A percentile compares a stretch with the other conserved stretches of the same genome.
These are phyloP conservation scores for Fomitopsis betulina DNA, from an alignment of 1,284 basidiomycete species.

Conservation along the genomic window DNA sequence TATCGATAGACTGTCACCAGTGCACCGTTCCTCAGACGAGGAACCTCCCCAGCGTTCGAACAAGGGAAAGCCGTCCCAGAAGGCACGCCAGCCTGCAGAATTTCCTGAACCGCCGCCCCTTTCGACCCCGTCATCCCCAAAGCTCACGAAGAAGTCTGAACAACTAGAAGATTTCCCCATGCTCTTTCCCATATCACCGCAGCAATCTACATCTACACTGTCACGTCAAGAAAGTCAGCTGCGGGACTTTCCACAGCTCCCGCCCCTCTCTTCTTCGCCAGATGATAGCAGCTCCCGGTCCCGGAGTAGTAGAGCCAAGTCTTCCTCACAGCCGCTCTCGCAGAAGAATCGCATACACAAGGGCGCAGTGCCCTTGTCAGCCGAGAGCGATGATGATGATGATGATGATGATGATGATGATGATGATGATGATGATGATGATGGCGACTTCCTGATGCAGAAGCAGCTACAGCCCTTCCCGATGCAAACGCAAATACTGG, in stretches of 20 bases:
- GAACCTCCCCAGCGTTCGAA: background rate
- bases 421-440: constrained; percentile 10
- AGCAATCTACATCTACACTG: background rate
- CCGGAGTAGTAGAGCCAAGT: constrained; percentile 4
- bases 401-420: constrained; percentile 8
- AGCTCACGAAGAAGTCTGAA: background rate
- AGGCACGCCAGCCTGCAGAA: background rate
- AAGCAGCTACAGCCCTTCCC: constrained; percentile 39
- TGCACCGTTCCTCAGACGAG: background rate
- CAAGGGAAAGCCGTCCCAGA: constrained; percentile 6
- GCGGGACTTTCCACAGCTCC: background rate
- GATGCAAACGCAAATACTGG: constrained; percentile 42
- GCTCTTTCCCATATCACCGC: constrained; percentile 11
- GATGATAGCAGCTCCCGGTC: constrained; percentile 1
- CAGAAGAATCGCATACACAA: background rate
- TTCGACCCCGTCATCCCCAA: background rate
- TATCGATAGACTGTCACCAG: constrained; percentile 4
- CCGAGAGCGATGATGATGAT: constrained; percentile 11
- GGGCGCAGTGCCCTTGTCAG: constrained; percentile 9
- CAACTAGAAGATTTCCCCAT: constrained; percentile 1
- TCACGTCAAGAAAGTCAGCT: background rate
- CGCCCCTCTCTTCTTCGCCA: constrained; percentile 13
- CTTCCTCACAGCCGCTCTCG: background rate
- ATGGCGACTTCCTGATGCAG: background rate
- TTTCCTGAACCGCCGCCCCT: background rate